Percentiles rank a stretch among this genome's conserved stretches.
phyloP scores from a whole-genome alignment of 768 basidiomycete species.

The Lentinula boryana region DNA sequence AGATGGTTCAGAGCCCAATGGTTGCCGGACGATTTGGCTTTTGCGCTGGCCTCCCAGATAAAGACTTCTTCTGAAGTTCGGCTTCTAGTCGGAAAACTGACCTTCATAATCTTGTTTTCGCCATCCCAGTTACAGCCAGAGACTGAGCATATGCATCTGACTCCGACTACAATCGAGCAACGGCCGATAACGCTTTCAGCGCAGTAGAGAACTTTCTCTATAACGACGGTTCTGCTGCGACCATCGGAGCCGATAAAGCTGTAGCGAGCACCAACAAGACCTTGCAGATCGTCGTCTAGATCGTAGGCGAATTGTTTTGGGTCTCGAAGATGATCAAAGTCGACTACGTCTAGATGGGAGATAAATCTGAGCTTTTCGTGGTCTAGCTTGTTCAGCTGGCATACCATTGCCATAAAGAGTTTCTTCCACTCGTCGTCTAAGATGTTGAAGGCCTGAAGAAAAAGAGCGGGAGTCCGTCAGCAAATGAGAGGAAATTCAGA shows the following conservation, averaged over 20 bases:
- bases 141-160: not conserved
- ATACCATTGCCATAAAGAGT: too few species aligned
- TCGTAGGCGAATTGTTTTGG: too few species aligned
- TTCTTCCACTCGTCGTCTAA: not conserved
- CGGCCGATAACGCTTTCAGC: not conserved
- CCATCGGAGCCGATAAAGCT: too few species aligned
- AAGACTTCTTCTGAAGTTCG: not conserved
- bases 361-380: too few species aligned
- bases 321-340: too few species aligned
- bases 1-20: constrained; percentile 2
- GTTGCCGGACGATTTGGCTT: not conserved
- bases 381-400: too few species aligned
- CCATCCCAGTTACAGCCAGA: not conserved
- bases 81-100: not conserved
- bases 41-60: not conserved
- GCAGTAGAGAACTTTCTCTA: not conserved
- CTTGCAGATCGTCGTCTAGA: too few species aligned
- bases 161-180: not conserved
- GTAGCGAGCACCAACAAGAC: too few species aligned
- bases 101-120: not conserved
- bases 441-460: not conserved
- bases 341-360: too few species aligned
- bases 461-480: not conserved
- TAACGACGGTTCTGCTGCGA: not conserved
- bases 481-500: not conserved